Conservation (phyloP, 1,284 basidiomycete species). For the Ganoderma sinense region DNA sequence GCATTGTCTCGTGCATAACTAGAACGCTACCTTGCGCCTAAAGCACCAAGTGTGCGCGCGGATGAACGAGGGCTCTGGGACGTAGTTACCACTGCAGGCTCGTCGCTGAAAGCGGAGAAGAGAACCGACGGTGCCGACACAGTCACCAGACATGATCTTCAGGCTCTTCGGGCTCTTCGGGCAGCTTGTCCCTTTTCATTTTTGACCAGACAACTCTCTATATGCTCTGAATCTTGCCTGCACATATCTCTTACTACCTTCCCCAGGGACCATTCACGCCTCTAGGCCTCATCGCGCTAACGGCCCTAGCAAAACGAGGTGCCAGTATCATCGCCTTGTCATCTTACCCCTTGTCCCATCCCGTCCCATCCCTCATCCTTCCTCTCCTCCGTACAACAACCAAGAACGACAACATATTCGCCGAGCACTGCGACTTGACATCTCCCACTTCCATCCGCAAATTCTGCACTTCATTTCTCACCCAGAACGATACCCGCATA, state of each 20-base stretch:
- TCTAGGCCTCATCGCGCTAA: conserved; percentile 69
- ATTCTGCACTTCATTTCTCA: conserved; percentile 73
- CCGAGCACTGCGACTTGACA: conserved; percentile 74
- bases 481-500: conserved; percentile 67
- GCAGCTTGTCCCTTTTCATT: too few species aligned
- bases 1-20: too few species aligned
- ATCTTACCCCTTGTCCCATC: conserved; percentile 60
- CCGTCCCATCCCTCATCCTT: conserved; percentile 63
- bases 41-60: too few species aligned
- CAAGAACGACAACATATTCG: conserved; percentile 77
- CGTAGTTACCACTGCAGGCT: too few species aligned
- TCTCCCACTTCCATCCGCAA: conserved; percentile 68
- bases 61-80: too few species aligned
- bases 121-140: too few species aligned
- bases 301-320: conserved; percentile 70
- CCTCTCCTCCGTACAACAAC: conserved; percentile 69
- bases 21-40: too few species aligned
- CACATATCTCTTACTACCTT: not conserved
- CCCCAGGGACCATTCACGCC: conserved; percentile 77
- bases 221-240: not conserved
- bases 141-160: too few species aligned
- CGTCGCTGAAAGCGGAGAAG: too few species aligned
- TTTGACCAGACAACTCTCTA: not conserved
- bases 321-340: conserved; percentile 80
- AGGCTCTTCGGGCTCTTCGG: too few species aligned